phyloP scores from a whole-genome alignment of 179 eudicot species.

The Beta macrorhiza region DNA sequence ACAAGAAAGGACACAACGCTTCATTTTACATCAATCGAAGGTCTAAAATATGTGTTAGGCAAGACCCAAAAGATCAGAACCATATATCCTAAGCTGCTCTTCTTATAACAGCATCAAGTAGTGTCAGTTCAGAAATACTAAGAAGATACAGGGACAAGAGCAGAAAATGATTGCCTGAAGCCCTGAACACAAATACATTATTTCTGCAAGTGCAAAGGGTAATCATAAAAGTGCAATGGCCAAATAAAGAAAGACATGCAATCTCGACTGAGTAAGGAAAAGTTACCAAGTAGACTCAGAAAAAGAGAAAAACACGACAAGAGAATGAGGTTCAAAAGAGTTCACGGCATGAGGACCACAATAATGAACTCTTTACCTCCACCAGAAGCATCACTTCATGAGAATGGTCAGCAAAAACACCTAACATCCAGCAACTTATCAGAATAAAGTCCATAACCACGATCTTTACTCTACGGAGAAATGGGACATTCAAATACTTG shows the following conservation, averaged over 20 bases:
- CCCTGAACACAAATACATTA: neutral
- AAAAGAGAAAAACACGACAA: neutral
- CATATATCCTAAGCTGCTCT: neutral
- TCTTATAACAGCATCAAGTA: neutral
- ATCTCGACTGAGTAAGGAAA: neutral
- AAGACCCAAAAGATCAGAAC: neutral
- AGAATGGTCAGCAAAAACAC: neutral
- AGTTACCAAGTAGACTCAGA: neutral
- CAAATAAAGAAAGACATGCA: neutral
- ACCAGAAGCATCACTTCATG: neutral
- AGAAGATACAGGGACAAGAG: neutral
- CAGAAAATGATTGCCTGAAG: neutral
- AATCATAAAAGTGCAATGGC: neutral
- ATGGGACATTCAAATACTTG: neutral
- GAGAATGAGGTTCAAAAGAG: neutral
- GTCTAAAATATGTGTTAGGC: neutral
- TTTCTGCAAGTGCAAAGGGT: neutral
- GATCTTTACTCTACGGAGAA: too few species aligned
- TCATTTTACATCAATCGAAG: neutral
- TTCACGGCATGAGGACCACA: neutral
- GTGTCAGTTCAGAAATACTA: neutral
- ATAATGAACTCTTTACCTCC: neutral
- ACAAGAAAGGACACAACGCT: neutral
- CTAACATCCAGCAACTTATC: neutral
- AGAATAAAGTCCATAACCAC: neutral